Evolutionary conservation across 2,329 filamentous ascomycete genomes (phyloP), one percentile per base, ranked within the genome.

Genomic region (Plectosphaerella cucumerina): DNA sequence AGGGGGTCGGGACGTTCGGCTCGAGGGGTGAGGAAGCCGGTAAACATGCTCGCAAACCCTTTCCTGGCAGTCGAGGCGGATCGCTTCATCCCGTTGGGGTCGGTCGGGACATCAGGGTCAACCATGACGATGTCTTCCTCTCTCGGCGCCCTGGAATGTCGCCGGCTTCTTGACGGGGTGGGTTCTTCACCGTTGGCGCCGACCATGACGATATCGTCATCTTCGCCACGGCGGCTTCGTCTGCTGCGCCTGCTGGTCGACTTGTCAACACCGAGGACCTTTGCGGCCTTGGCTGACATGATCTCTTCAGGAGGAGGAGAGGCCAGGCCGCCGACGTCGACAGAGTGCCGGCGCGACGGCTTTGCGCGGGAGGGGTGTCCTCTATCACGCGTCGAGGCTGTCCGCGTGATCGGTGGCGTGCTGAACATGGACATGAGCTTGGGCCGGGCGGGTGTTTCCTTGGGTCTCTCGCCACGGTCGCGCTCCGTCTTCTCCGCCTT

Each of bases 241-340:
- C 50, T 54, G 35, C 50, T 72, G 48, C 68, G 71, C 55, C 66
- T 72, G 55, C 67, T 68, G 42, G 61, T 63, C 14, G 68, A 65
- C 49, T 69, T 70, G 39, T 74, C 74, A 21, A 80, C 58, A 72
- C 91, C 82, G 3, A 94, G 82, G 48, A 93, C 70, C 67, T 85
- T 91, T 31, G 89, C 89, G 23, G 89, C 90, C 68, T 95, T 96
- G 44, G 83, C 78, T 8, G 85, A 79, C 62, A 90, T 78, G 48
- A 82, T 80, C 31, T 87, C 82, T 26, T 91, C 89, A 2, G 86
- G 83, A 9, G 89, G 87, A 4, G 89, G 88, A 18, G 88, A 89
- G 44, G 81, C 76, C 53, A 92, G 73, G 8, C 84, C 87, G 55
- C 76, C 75, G 23, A 73, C 79, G 49, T 90, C 87, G 15, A 87